phyloP scores from a whole-genome alignment of 140 eudicot species.

The Oenanthe javanica region DNA sequence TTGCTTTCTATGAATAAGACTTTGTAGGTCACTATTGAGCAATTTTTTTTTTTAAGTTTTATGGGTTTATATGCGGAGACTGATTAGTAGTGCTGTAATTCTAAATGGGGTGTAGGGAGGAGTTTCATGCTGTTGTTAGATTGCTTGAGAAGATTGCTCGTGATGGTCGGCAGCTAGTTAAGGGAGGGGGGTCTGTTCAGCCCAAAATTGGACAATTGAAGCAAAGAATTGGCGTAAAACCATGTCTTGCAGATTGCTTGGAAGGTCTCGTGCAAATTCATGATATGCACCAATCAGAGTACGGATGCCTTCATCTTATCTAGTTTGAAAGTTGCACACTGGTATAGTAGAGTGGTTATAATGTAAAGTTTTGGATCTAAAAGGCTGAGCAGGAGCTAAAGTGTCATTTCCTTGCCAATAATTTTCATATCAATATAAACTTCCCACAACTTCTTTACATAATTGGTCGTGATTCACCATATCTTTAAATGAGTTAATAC shows the following conservation, averaged over 20 bases:
- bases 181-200: constrained; percentile 64
- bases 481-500: not conserved
- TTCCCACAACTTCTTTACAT: not conserved
- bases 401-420: not conserved
- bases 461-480: not conserved
- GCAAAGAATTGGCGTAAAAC: constrained; percentile 67
- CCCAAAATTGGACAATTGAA: constrained; percentile 49
- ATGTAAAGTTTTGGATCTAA: not conserved
- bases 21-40: constrained; percentile 35
- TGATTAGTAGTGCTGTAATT: constrained; percentile 9
- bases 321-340: not conserved
- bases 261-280: constrained; percentile 70
- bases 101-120: constrained; percentile 49
- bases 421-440: not conserved
- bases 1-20: constrained; percentile 54
- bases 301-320: constrained; percentile 16
- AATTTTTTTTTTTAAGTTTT: constrained; percentile 1
- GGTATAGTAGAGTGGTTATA: not conserved
- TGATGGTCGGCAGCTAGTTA: constrained; percentile 68
- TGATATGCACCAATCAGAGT: constrained; percentile 91
- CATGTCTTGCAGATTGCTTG: constrained; percentile 67
- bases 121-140: constrained; percentile 38
- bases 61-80: not conserved
- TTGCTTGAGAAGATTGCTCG: constrained; percentile 50
- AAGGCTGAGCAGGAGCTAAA: not conserved